Base-by-base conservation (phyloP, 2,329 filamentous ascomycete species). In the Tolypocladium guangdongense region DNA sequence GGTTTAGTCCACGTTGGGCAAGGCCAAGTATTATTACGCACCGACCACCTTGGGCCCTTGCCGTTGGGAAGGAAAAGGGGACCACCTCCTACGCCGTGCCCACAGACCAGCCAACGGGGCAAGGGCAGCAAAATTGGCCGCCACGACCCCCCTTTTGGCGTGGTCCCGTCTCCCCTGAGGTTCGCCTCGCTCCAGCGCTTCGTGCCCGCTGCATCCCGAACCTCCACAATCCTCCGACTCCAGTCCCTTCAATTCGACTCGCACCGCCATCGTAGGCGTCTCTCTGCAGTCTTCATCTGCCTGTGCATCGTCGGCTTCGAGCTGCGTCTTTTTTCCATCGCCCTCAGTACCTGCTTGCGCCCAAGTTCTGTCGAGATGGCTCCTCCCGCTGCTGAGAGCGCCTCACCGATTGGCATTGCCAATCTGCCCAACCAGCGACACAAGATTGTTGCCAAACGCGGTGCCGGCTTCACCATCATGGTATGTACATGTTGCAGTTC, bases 381-480 rank as follows among this genome's bases (percentile, higher is more conserved):
- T 72, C 71, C 77, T 63, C 67, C 77, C 61, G 69, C 77, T 66
- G 71, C 77, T 61, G 80, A 83, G 70, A 83, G 76, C 72, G 80
- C 81, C 64, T 83, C 80, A 66, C 81, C 81, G 65, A 85, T 87
- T 80, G 83, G 83, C 73, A 87, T 87, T 76, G 83, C 83, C 75
- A 86, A 87, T 72, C 74, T 86, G 67, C 83, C 83, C 64, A 86
- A 86, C 75, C 83, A 86, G 77, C 78, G 83, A 66, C 83, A 87
- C 76, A 87, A 87, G 76, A 87, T 87, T 68, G 83, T 87, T 67
- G 80, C 79, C 58, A 84, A 87, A 75, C 87, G 95, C 76, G 93
- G 93, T 76, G 95, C 93, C 68, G 88, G 91, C 69, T 99, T 99
- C 77, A 99, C 93, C 61, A 96, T 99, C 68, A 99, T 99, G 93